A percentile compares a stretch with the other conserved stretches of the same genome.
Conservation (phyloP, 2,329 filamentous ascomycete genomes). For the Rutstroemia sp. region DNA sequence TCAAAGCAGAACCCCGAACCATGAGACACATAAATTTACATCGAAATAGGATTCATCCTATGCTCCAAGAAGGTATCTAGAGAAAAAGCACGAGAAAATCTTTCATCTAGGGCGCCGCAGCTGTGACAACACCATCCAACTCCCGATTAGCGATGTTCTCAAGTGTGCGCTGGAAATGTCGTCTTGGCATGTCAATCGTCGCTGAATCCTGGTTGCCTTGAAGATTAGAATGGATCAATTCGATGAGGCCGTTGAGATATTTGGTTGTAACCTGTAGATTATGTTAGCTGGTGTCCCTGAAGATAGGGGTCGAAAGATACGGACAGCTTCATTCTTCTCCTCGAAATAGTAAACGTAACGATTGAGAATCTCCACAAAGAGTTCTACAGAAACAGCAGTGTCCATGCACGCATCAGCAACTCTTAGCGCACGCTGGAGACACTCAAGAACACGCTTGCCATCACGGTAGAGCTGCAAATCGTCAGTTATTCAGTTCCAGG, state of each 20-base stretch:
- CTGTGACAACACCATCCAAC: slow-evolving; percentile 76
- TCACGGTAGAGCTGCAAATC: slow-evolving; percentile 77
- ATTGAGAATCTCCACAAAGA: slow-evolving; percentile 97
- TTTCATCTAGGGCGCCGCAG: slow-evolving; percentile 5
- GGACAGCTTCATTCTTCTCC: slow-evolving; percentile 90
- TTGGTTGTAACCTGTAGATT: slow-evolving; percentile 70
- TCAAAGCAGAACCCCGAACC: background rate
- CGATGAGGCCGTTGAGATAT: slow-evolving; percentile 95
- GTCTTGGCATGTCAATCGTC: slow-evolving; percentile 79
- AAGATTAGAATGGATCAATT: slow-evolving; percentile 95
- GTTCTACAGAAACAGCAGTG: slow-evolving; percentile 89
- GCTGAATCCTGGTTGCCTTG: slow-evolving; percentile 75
- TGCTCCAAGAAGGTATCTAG: slow-evolving; percentile 1
- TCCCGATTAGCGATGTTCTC: slow-evolving; percentile 89
- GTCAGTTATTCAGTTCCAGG: slow-evolving; percentile 16
- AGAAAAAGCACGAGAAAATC: background rate
- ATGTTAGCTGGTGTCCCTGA: slow-evolving; percentile 11
- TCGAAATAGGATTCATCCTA: slow-evolving; percentile 6
- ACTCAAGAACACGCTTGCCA: slow-evolving; percentile 93
- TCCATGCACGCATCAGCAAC: slow-evolving; percentile 99
- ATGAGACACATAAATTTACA: slow-evolving; percentile 8
- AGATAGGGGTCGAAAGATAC: slow-evolving; percentile 24
- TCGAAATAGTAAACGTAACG: slow-evolving; percentile 99
- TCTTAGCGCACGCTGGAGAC: slow-evolving; percentile 85
- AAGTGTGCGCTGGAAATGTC: slow-evolving; percentile 89